Percentiles rank a stretch among this genome's conserved stretches.
Evolutionary conservation across 768 basidiomycete genomes (phyloP).

Genomic region (Lactarius pseudohatsudake): DNA sequence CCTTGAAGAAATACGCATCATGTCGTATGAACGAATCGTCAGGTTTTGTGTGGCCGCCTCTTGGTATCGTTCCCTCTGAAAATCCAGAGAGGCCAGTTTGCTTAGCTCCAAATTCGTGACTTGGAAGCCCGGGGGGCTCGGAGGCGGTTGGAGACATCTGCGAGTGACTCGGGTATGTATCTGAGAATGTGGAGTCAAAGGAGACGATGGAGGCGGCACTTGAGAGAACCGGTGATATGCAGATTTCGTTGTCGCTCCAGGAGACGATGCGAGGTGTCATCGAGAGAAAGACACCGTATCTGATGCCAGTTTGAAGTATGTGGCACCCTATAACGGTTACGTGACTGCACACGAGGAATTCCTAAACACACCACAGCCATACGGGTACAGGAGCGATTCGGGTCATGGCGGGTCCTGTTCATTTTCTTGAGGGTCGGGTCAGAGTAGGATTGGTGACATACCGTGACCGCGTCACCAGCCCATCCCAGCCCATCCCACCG

Average conservation of each 20-base stretch:
- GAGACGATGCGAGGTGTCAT: constrained; percentile 12
- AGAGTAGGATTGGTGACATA: no score
- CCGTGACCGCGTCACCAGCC: no score
- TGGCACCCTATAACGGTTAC: no score
- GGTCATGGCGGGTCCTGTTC: no score
- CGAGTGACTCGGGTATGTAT: background rate
- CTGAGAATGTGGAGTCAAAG: constrained; percentile 1
- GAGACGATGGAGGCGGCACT: constrained; percentile 10
- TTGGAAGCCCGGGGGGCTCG: background rate
- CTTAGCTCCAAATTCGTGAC: background rate
- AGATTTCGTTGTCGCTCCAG: background rate
- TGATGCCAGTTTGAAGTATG: background rate
- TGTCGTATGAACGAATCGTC: constrained; percentile 14
- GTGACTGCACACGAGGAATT: no score
- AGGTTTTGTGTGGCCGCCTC: background rate
- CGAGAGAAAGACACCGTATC: background rate
- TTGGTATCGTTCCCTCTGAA: background rate
- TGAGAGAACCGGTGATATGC: background rate
- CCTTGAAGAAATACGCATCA: constrained; percentile 19
- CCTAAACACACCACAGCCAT: no score
- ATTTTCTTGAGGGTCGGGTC: no score
- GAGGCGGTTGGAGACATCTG: constrained; percentile 1
- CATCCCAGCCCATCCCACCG: no score
- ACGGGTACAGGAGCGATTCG: no score
- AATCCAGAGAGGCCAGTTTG: no score